Evolutionary conservation across 106 monocot genomes (phyloP), one percentile per base, ranked within the genome.

Genomic region (Acorus calamus): DNA sequence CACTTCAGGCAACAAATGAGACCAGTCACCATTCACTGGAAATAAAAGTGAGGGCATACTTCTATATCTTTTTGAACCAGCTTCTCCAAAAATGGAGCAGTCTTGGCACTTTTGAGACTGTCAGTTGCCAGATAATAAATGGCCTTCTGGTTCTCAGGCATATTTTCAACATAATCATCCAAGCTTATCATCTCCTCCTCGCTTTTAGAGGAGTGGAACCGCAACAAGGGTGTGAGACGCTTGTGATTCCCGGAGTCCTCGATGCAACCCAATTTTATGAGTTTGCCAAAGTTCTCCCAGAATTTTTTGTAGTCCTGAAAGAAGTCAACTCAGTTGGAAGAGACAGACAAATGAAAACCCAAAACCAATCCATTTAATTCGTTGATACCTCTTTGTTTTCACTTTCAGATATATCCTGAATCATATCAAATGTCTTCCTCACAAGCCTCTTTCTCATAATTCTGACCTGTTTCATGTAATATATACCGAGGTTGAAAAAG

Each of bases 201-300:
- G 45, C 66, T 85, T 68, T 96, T 96, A 0, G 91, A 96, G 47
- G 96, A 91, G 59, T 91, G 66, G 63, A 91, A 96, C 0, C 96
- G 80, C 53, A 96, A 62, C 44, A 96, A 55, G 51, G 91, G 96
- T 7, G 73, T 71, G 5, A 96, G 76, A 6, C 91, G 82, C 59
- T 87, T 96, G 76, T 96, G 96, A 70, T 96, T 96, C 56, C 91
- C 96, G 0, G 87, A 80, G 56, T 96, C 96, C 69, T 96, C 96
- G 48, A 96, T 96, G 61, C 90, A 96, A 49, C 91, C 96, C 44
- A 96, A 72, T 66, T 96, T 96, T 2, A 96, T 56, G 63, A 96
- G 84, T 68, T 96, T 96, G 14, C 96, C 96, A 78, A 96, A 96
- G 62, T 85, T 94, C 78, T 96, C 96, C 96, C 96, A 96, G 60